Conservation (phyloP, 257 asterid genomes). For the Mentha longifolia region DNA sequence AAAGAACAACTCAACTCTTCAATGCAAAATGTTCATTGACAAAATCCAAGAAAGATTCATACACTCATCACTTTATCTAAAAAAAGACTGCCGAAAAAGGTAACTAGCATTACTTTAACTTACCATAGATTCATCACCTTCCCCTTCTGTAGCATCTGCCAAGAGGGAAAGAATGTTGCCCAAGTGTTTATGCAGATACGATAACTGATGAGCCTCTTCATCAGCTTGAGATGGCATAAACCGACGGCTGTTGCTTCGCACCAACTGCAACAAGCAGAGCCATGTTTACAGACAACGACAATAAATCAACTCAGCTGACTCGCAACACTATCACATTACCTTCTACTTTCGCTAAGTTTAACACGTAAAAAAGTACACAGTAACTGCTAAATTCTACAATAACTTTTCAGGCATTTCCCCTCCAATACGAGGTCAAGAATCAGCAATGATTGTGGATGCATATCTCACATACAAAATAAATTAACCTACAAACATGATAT, state of each 20-base stretch:
- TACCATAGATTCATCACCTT: conserved; percentile 85
- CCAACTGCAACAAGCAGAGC: conserved; percentile 66
- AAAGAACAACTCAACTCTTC: conserved; percentile 26
- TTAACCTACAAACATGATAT: conserved; percentile 13
- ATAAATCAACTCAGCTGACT: conserved; percentile 41
- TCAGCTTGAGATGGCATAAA: conserved; percentile 95
- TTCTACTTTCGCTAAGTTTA: conserved; percentile 3
- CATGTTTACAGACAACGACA: conserved; percentile 21
- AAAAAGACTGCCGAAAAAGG: conserved; percentile 17
- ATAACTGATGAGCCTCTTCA: conserved; percentile 97
- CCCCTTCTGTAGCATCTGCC: conserved; percentile 76
- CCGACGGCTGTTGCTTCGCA: conserved; percentile 91
- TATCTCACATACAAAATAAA: background rate
- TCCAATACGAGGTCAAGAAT: background rate
- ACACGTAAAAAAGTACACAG: background rate
- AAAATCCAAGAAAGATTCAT: conserved; percentile 18
- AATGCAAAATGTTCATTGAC: conserved; percentile 16
- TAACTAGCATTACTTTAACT: conserved; percentile 46
- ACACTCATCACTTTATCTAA: conserved; percentile 17
- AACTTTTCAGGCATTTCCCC: background rate
- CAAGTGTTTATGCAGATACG: conserved; percentile 85
- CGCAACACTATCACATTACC: conserved; percentile 1
- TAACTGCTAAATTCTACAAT: conserved; percentile 6
- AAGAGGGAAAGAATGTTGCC: conserved; percentile 89
- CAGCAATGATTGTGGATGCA: conserved; percentile 1